phyloP scores from a whole-genome alignment of 805 yeast species.

The Kregervanrija fluxuum region DNA sequence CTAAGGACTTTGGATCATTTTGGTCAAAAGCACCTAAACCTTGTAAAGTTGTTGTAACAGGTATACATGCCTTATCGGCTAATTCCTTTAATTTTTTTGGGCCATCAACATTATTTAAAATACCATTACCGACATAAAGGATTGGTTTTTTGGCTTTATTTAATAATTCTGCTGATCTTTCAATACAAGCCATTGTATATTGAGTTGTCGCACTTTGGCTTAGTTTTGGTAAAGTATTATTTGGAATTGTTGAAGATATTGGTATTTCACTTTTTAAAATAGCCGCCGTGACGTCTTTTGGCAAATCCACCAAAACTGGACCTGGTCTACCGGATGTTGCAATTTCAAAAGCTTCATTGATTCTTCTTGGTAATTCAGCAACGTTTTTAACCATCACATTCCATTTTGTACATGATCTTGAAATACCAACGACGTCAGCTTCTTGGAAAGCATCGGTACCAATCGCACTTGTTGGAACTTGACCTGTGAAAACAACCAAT shows the following conservation, averaged over 20 bases:
- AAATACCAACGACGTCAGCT: conserved; percentile 95
- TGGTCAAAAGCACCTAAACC: conserved; percentile 95
- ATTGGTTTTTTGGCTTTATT: conserved; percentile 84
- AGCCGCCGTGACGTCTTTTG: conserved; percentile 96
- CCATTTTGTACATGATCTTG: conserved; percentile 98
- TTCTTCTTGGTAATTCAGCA: conserved; percentile 89
- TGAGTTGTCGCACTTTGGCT: conserved; percentile 66
- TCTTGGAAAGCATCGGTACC: conserved; percentile 99
- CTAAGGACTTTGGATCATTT: conserved; percentile 80
- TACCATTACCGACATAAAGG: conserved; percentile 88
- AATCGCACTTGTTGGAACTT: conserved; percentile 90
- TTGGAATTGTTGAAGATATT: conserved; percentile 66
- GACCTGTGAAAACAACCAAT: conserved; percentile 93
- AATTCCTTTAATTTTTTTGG: conserved; percentile 74
- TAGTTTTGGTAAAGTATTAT: conserved; percentile 59
- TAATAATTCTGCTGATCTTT: conserved; percentile 69
- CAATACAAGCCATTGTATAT: conserved; percentile 66
- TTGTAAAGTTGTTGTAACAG: conserved; percentile 93
- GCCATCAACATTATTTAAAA: conserved; percentile 72
- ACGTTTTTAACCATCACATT: conserved; percentile 96
- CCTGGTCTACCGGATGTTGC: conserved; percentile 97
- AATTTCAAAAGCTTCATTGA: conserved; percentile 96
- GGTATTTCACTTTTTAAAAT: conserved; percentile 85
- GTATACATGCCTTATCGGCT: conserved; percentile 85
- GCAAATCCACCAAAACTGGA: conserved; percentile 94